Evolutionary conservation across 257 asterid species (phyloP).

Genomic region (Agastache rugosa): DNA sequence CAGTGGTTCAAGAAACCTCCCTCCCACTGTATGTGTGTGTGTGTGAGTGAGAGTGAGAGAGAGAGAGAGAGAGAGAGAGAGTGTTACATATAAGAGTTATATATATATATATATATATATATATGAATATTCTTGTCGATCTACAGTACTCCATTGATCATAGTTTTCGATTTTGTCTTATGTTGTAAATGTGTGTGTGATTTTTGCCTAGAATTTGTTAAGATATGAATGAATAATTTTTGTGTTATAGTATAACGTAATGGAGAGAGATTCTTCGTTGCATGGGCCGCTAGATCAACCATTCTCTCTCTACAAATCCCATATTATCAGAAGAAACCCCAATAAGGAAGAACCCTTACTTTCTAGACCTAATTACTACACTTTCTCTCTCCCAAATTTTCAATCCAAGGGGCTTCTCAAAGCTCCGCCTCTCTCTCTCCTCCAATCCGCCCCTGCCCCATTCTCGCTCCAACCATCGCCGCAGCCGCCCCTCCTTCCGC

Average conservation of each 20-base stretch:
- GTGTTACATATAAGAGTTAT: not conserved
- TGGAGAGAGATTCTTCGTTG: conserved; percentile 44
- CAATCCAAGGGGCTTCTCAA: conserved; percentile 47
- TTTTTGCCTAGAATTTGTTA: not conserved
- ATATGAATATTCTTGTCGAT: too few relatives aligned
- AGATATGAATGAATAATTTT: too few relatives aligned
- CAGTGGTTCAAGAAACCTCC: not conserved
- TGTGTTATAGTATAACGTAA: not conserved
- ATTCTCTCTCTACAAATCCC: conserved; percentile 40
- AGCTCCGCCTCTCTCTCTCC: conserved; percentile 41
- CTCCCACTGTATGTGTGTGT: not conserved
- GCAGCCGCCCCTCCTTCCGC: conserved; percentile 58
- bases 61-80: not conserved
- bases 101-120: too few relatives aligned
- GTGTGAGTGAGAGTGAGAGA: not conserved
- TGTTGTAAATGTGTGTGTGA: not conserved
- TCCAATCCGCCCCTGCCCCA: conserved; percentile 25
- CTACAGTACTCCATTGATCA: too few relatives aligned
- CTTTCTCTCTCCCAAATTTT: not conserved
- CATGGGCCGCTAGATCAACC: conserved; percentile 37
- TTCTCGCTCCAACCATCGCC: conserved; percentile 36
- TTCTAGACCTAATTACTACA: conserved; percentile 35
- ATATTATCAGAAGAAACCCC: conserved; percentile 17
- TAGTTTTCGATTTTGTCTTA: not conserved
- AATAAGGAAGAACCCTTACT: conserved; percentile 16